Base-by-base conservation (phyloP, 1,284 basidiomycete genomes). In the Polyporus tsugae region DNA sequence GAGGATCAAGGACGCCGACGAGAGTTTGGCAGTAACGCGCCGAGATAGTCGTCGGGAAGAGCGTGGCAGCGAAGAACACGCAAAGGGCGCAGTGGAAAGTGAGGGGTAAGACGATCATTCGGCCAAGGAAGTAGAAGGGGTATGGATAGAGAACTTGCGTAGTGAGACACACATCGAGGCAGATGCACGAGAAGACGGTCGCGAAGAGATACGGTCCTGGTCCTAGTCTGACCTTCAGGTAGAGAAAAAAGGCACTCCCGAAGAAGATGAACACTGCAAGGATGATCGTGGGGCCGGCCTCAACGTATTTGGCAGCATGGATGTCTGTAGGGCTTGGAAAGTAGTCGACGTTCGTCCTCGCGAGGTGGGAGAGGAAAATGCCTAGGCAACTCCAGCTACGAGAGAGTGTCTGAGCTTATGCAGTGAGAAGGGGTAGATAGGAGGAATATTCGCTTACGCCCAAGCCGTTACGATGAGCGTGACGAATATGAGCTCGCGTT, bases 1-100 rank as follows among this genome's bases (percentile, higher is more conserved):
- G 79, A 1, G 91, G 89, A 4, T 78, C 75, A 17, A 94, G 77
- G 0, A 91, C 86, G 4, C 73, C 81, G 58, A 84, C 81, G 2
- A 94, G 80, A 5, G 85, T 81, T 33, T 79, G 81, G 2, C 88
- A 87, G 74, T 91, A 94, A 63, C 86, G 82, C 0, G 90, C 81
- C 5, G 92, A 91, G 62, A 92, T 83, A 0, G 90, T 89, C 7
- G 84, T 83, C 0, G 93, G 93, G 76, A 93, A 94, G 61, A 95
- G 80, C 60, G 87, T 46, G 6, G 88, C 77, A 6, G 90, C 87
- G 15, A 81, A 76, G 6, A 86, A 60, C 60, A 94, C 80, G 13
- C 87, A 80, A 39, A 94, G 74, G 0, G 83, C 90, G 4, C 87
- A 85, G 74, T 93, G 91, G 68, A 93, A 80, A 0, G 82, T 78